Conservation (phyloP, 1,284 basidiomycete species). For the Mycosarcoma maydis region DNA sequence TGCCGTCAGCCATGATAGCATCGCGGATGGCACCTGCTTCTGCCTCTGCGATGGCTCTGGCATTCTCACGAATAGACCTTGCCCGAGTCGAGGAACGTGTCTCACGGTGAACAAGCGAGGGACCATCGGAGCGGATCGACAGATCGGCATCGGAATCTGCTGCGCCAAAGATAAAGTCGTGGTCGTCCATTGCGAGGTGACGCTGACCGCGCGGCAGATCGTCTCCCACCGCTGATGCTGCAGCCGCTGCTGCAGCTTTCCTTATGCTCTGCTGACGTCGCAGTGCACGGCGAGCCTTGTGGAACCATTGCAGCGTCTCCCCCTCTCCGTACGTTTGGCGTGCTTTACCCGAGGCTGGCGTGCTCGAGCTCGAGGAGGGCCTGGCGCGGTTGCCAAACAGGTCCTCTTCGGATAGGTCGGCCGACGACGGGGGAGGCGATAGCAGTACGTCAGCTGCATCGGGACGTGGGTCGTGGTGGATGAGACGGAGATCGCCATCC, state of each 20-base stretch:
- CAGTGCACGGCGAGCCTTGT: conserved; percentile 46
- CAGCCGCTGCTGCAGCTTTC: conserved; percentile 11
- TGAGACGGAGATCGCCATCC: conserved; percentile 48
- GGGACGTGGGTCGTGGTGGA: conserved; percentile 53
- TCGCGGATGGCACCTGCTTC: conserved; percentile 49
- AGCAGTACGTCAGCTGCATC: conserved; percentile 40
- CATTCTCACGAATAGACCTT: conserved; percentile 12
- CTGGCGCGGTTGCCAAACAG: conserved; percentile 8
- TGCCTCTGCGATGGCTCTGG: conserved; percentile 45
- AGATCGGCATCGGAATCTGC: conserved; percentile 38
- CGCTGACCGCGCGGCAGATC: conserved; percentile 2
- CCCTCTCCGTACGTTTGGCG: conserved; percentile 26
- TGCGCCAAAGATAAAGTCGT: conserved; percentile 13
- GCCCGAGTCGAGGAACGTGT: conserved; percentile 16
- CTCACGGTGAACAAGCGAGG: conserved; percentile 14
- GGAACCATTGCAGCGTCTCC: conserved; percentile 54
- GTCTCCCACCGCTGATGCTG: neutral
- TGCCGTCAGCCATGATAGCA: conserved; percentile 51
- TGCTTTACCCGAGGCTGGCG: conserved; percentile 19
- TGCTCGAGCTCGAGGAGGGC: conserved; percentile 18
- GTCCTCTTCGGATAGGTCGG: conserved; percentile 28
- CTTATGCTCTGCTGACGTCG: conserved; percentile 35
- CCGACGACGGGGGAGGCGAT: conserved; percentile 15
- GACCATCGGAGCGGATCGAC: conserved; percentile 33
- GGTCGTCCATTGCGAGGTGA: conserved; percentile 6